Conservation (phyloP, 208 protist species). For the Polymyxa betae region DNA sequence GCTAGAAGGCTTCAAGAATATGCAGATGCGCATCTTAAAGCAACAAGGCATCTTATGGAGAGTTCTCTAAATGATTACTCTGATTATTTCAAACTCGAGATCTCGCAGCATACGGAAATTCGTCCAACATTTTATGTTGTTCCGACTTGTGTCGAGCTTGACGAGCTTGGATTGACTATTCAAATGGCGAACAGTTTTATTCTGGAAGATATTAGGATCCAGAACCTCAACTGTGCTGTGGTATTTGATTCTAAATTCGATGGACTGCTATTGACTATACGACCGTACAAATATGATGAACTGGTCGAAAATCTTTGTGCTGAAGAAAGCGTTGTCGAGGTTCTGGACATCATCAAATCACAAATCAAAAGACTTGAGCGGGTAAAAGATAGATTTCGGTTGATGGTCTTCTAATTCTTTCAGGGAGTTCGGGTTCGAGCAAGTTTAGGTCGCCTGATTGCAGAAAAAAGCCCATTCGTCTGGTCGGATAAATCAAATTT, state of each 20-base stretch:
- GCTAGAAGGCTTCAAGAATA: neutral
- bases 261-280: neutral
- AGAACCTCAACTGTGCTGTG: neutral
- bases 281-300: neutral
- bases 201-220: neutral
- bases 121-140: constrained; percentile 6
- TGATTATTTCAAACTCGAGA: neutral
- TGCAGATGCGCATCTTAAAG: neutral
- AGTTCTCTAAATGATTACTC: neutral
- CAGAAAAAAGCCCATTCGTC: neutral
- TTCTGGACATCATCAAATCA: neutral
- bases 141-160: neutral
- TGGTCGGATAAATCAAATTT: neutral
- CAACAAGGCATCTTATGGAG: neutral
- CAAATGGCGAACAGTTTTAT: neutral
- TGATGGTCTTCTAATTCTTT: neutral
- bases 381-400: neutral
- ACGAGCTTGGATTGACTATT: neutral
- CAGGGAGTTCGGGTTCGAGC: neutral
- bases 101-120: neutral
- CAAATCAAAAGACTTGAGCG: neutral
- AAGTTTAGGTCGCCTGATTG: neutral
- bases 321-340: neutral
- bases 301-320: neutral
- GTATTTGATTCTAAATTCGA: neutral